A percentile compares a stretch with the other conserved stretches of the same genome.
These are phyloP conservation scores for Candida parachauliodes DNA, from an alignment of 805 yeast species.

Conservation along the genomic window DNA sequence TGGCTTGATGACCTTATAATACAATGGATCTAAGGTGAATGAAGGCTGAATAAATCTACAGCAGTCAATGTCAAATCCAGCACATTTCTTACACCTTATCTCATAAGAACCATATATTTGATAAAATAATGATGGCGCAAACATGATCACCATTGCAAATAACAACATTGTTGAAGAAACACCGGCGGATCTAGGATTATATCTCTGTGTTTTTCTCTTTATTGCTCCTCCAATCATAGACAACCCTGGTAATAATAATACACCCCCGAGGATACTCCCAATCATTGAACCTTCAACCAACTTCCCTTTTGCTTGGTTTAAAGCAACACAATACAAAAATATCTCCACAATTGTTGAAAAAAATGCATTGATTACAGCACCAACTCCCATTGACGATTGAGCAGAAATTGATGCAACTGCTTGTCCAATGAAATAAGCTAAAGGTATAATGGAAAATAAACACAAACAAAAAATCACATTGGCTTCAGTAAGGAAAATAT, in stretches of 20 bases:
- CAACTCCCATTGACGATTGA: slow-evolving; percentile 97
- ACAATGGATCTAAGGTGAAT: slow-evolving; percentile 64
- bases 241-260: slow-evolving; percentile 83
- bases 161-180: slow-evolving; percentile 94
- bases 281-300: slow-evolving; percentile 95
- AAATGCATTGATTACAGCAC: slow-evolving; percentile 97
- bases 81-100: slow-evolving; percentile 63
- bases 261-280: slow-evolving; percentile 92
- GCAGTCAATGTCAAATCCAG: slow-evolving; percentile 23
- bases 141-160: slow-evolving; percentile 85
- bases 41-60: slow-evolving; percentile 81
- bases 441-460: slow-evolving; percentile 80
- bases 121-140: slow-evolving; percentile 87
- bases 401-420: slow-evolving; percentile 99
- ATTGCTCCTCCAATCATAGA: slow-evolving; percentile 98
- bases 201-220: slow-evolving; percentile 86
- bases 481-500: slow-evolving; percentile 53
- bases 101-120: slow-evolving; percentile 88
- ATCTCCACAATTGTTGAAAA: slow-evolving; percentile 95
- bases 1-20: slow-evolving; percentile 69
- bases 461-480: slow-evolving; percentile 69
- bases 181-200: slow-evolving; percentile 95
- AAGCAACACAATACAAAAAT: slow-evolving; percentile 86
- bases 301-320: slow-evolving; percentile 77
- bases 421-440: slow-evolving; percentile 96